Base-by-base conservation (phyloP, 148 eudicot species). In the Simmondsia chinensis region DNA sequence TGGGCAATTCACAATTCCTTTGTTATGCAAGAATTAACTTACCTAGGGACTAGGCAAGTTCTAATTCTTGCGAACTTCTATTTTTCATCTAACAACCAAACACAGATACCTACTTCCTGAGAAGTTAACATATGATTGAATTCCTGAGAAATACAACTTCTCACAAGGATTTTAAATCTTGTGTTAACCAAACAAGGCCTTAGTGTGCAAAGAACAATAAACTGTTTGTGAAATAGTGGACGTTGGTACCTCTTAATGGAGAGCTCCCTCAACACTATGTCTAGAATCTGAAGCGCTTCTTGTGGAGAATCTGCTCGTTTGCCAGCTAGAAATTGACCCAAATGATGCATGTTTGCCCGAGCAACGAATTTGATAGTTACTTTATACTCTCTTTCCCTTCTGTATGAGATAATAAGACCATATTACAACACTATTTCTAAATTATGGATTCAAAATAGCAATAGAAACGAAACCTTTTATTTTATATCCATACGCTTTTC, bases 231-330 rank as follows among this genome's bases (percentile, higher is more conserved):
- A n/a, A 12, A 32, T n/a, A 19, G 0, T 23, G 16, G 2, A n/a
- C 21, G n/a, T 23, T 17, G 18, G 48, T 48, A 79, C 87, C 79
- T 59, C 7, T 39, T 45, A 15, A 82, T 75, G 15, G 87, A 82
- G 68, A 75, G 31, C 63, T 75, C 82, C 9, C 87, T 78, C 59
- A 79, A 20, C 39, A 79, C 87, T 19, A 79, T 75, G 59, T 79
- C 87, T 59, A 79, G 70, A 54, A 79, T 82, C 59, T 79, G 87
- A 14, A 79, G 76, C 59, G 87, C 82, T 56, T 79, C 87, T 58
- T 79, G 87, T 5, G 87, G 87, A 34, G 87, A 78, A 69, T 79
- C 87, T 14, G 82, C 76, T 66, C 72, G 87, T 46, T 66, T 63
- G 4, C 87, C 87, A 42, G 65, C 63, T 28, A 79, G 33, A 38